Evolutionary conservation across 331 rosid species (phyloP).

Genomic region (Spiraea crenata): DNA sequence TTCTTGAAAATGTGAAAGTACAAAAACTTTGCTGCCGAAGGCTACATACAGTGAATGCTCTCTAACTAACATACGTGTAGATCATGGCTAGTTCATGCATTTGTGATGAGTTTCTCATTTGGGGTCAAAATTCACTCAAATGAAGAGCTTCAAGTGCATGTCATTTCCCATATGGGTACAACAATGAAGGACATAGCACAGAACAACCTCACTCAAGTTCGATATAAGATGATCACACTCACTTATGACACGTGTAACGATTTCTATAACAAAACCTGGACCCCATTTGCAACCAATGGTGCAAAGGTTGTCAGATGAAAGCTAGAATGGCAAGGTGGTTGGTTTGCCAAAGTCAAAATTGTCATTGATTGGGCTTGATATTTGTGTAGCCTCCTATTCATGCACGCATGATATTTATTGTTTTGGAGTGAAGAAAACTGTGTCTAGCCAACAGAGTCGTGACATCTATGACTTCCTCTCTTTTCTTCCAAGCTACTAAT

Average conservation of each 20-base stretch:
- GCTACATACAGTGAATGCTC: conserved; percentile 13
- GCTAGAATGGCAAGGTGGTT: neutral
- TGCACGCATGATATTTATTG: conserved; percentile 7
- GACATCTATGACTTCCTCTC: conserved; percentile 17
- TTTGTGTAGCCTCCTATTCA: neutral
- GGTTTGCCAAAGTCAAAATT: conserved; percentile 8
- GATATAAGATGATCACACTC: neutral
- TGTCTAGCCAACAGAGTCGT: conserved; percentile 14
- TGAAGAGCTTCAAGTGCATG: neutral
- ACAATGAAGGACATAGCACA: neutral
- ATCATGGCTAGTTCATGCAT: neutral
- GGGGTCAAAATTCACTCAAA: neutral
- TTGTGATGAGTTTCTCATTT: neutral
- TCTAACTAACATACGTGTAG: neutral
- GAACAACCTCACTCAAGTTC: neutral
- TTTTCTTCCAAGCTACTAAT: too few relatives aligned
- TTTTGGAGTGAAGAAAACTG: too few relatives aligned
- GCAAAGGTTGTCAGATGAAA: conserved; percentile 11
- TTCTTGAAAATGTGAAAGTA: neutral
- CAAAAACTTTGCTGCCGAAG: neutral
- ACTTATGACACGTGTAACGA: conserved; percentile 8
- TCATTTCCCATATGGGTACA: neutral
- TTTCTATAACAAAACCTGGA: conserved; percentile 6
- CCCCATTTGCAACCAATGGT: conserved; percentile 26
- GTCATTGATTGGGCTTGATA: conserved; percentile 14